Percentiles rank a stretch among this genome's conserved stretches.
Conservation (phyloP, 305 asterid species). For the Fraxinus latifolia region DNA sequence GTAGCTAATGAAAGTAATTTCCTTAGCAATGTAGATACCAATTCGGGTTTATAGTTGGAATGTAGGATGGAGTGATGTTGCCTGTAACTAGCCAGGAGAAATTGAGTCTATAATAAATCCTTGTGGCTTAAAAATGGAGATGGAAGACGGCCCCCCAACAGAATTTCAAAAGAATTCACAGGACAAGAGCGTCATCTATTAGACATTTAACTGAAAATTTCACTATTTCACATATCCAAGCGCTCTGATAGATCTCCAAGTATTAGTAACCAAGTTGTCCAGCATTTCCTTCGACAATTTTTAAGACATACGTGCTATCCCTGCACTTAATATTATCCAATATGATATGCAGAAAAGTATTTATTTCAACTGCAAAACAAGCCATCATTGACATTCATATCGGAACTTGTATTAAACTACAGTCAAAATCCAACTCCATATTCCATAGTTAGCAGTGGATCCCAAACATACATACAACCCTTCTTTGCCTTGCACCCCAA, state of each 20-base stretch:
- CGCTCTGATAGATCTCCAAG: background rate
- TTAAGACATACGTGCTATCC: background rate
- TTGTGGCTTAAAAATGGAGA: background rate
- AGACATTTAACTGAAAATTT: background rate
- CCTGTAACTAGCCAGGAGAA: background rate
- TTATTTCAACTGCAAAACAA: constrained; percentile 13
- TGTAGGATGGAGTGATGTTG: background rate
- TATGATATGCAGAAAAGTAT: background rate
- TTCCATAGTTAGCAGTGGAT: background rate
- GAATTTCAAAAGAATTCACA: background rate
- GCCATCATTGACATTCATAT: constrained; percentile 17
- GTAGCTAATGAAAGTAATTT: too few species aligned
- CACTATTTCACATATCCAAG: background rate
- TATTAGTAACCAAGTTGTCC: background rate
- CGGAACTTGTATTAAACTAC: background rate
- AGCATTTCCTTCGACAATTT: too few species aligned
- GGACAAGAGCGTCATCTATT: background rate
- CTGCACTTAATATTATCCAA: background rate
- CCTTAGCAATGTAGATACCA: background rate
- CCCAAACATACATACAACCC: constrained; percentile 12
- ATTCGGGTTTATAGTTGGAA: too few species aligned
- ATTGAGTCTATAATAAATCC: too few species aligned
- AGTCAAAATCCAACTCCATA: constrained; percentile 21
- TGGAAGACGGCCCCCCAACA: background rate
- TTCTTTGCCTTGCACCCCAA: background rate